Conservation (phyloP, 345 rosid species). For the Ricinus communis region DNA sequence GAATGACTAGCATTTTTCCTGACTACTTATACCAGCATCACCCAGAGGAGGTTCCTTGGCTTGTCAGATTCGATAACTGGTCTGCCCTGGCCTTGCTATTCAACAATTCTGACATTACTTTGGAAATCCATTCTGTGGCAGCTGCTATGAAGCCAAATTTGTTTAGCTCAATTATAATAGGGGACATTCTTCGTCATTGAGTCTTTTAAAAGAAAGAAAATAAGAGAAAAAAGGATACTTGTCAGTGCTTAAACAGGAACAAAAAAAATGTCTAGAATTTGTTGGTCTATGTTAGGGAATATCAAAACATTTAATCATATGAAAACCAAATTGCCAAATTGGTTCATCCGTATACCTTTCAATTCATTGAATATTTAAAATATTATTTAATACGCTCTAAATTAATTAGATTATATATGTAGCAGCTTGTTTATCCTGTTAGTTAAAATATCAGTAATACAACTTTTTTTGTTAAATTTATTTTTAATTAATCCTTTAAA, state of each 20-base stretch:
- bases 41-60: constrained; percentile 26
- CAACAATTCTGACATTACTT: background rate
- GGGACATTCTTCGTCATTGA: background rate
- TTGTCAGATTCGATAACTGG: background rate
- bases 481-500: too few relatives aligned
- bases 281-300: background rate
- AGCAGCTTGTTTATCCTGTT: too few relatives aligned
- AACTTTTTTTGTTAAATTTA: too few relatives aligned
- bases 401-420: too few relatives aligned
- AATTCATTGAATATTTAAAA: too few relatives aligned
- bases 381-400: too few relatives aligned
- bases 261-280: background rate
- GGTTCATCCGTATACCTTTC: too few relatives aligned
- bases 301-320: background rate
- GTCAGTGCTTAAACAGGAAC: background rate
- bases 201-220: too few relatives aligned
- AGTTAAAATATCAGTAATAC: too few relatives aligned
- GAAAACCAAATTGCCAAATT: background rate
- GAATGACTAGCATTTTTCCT: too few relatives aligned
- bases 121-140: background rate
- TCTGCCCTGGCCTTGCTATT: background rate
- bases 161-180: background rate
- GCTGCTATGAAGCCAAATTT: background rate
- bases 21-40: too few relatives aligned
- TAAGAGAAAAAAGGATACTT: too few relatives aligned